Percentiles rank a stretch among this genome's conserved stretches.
Evolutionary conservation across 2,329 filamentous ascomycete genomes (phyloP).

Genomic region (Beauveria brongniartii): DNA sequence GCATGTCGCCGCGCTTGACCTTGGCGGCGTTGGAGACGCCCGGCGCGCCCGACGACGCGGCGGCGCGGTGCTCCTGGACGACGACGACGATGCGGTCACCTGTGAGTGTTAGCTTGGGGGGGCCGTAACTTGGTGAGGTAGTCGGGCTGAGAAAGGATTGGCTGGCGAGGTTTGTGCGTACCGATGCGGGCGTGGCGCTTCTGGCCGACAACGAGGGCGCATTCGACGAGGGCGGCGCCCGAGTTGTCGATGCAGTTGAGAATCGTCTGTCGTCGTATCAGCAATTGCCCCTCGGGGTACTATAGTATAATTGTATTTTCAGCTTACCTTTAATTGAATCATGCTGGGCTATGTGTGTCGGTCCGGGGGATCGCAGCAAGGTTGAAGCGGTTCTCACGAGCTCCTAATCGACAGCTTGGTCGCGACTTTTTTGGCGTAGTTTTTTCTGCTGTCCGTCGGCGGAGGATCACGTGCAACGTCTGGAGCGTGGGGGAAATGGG

Average conservation of each 20-base stretch:
- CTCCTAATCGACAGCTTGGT: too few relatives aligned
- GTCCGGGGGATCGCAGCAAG: not conserved
- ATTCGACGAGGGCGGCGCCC: slow-evolving; percentile 93
- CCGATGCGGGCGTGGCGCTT: slow-evolving; percentile 84
- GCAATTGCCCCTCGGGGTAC: not conserved
- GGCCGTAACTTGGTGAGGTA: not conserved
- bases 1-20: slow-evolving; percentile 91
- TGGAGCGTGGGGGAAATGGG: not conserved
- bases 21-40: slow-evolving; percentile 73
- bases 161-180: slow-evolving; percentile 34
- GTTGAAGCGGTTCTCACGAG: too few relatives aligned
- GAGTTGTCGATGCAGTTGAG: slow-evolving; percentile 99
- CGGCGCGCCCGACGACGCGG: slow-evolving; percentile 62
- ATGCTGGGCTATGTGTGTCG: slow-evolving; percentile 46
- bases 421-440: slow-evolving; percentile 1
- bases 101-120: slow-evolving; percentile 26
- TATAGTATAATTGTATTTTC: not conserved
- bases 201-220: slow-evolving; percentile 84
- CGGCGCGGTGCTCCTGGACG: slow-evolving; percentile 89
- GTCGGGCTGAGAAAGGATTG: not conserved
- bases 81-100: slow-evolving; percentile 96
- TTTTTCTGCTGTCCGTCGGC: not conserved
- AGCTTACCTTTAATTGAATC: slow-evolving; percentile 77
- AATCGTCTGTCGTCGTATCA: slow-evolving; percentile 60
- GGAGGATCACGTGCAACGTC: not conserved